Base-by-base conservation (phyloP, 306 rosid genomes). In the Comarum palustre region DNA sequence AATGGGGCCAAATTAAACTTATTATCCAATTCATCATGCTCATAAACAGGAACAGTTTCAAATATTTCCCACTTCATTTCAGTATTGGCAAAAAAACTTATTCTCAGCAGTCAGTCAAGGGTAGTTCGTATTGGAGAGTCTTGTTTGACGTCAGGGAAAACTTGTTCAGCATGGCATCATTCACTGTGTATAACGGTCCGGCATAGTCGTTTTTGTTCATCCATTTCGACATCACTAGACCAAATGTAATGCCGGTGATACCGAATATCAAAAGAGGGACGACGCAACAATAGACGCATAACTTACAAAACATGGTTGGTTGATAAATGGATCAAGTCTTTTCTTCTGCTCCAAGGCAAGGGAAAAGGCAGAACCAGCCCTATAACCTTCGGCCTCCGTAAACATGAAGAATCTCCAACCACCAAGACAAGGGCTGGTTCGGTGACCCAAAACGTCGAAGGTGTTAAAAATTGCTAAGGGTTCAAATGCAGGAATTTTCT, bases 101-200 rank as follows among this genome's bases (percentile, higher is more conserved):
- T 57, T 57, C 32, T 57, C 36, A 24, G 4, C 19, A 7, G 1
- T 1, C 29, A 57, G 63, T 57, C 63, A 57, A 57, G 34, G 63
- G 36, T 25, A 57, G 63, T 2, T 57, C 34, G 36, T 57, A 25
- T 4, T 24, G 19, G 36, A 57, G 36, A 55, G 48, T 67, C 79
- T 78, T 58, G 47, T 65, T 34, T 38, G 60, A 27, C 59, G 55
- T 57, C 19, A 63, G 61, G 62, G 82, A 73, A 70, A 86, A 84
- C 36, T 62, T 76, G 2, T 85, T 77, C 64, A 89, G 88, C 3
- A 57, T 54, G 22, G 88, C 84, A 6, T 89, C 78, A 0, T 72
- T 38, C 12, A 84, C 88, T 10, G 68, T 36, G 20, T 77, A 73
- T 3, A 52, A 74, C 13, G n/a, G 60, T 6, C 31, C 61, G 12